Conservation (phyloP, 1,284 basidiomycete species). For the Sporisorium reilianum region DNA sequence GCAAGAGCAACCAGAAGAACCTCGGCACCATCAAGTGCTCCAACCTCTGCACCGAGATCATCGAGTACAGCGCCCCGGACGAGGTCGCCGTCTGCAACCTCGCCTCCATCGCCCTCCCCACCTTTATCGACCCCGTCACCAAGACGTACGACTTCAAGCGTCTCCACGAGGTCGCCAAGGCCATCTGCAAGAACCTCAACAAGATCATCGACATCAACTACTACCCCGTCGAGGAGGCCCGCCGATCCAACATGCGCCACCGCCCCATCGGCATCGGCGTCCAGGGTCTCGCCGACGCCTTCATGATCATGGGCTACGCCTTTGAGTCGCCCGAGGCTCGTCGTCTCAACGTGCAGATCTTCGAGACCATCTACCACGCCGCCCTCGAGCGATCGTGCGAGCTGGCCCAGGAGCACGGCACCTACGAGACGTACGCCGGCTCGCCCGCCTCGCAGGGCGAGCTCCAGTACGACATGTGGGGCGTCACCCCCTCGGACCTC, state of each 20-base stretch:
- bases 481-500: slow-evolving; percentile 87
- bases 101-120: slow-evolving; percentile 93
- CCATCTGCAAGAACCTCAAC: slow-evolving; percentile 81
- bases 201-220: slow-evolving; percentile 91
- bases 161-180: slow-evolving; percentile 91
- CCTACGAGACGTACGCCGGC: slow-evolving; percentile 92
- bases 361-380: slow-evolving; percentile 99
- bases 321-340: slow-evolving; percentile 92
- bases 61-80: slow-evolving; percentile 97
- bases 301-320: slow-evolving; percentile 96
- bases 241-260: slow-evolving; percentile 94
- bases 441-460: slow-evolving; percentile 89
- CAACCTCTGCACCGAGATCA: slow-evolving; percentile 98
- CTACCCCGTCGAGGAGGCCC: slow-evolving; percentile 92
- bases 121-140: slow-evolving; percentile 68
- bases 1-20: slow-evolving; percentile 88
- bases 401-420: slow-evolving; percentile 83
- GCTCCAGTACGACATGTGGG: slow-evolving; percentile 96
- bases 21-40: slow-evolving; percentile 99
- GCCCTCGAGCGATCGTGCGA: slow-evolving; percentile 92
- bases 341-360: slow-evolving; percentile 92
- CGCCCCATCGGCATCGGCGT: slow-evolving; percentile 98
- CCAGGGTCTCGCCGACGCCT: slow-evolving; percentile 96
- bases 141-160: slow-evolving; percentile 85
- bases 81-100: slow-evolving; percentile 99